Base-by-base conservation (phyloP, 1,284 basidiomycete genomes). In the Puccinia sorghi region DNA sequence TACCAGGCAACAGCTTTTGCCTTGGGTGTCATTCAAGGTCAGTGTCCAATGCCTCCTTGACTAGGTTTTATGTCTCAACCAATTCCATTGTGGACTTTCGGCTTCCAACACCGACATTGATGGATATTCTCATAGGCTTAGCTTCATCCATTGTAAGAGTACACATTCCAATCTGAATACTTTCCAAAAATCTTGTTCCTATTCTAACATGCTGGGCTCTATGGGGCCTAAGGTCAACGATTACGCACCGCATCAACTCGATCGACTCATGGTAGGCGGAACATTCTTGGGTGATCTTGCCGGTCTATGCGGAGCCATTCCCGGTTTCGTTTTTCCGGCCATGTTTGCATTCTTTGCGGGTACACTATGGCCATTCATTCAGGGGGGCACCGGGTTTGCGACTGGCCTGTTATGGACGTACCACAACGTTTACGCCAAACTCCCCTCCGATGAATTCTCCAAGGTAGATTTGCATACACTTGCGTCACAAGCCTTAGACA, bases 1-100 rank as follows among this genome's bases (percentile, higher is more conserved):
- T 79, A 71, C 52, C 52, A 72, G 25, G 76, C 67, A 17, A 79
- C 69, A 13, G 76, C 52, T 20, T 79, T 63, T 48, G 76, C 76
- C 15, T 39, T 79, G 13, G 32, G 25, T 27, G 25, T 72, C 12
- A 46, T 79, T 22, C 43, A 79, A 72, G 69, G 76, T 79, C 43
- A 63, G 59, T 15, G 32, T 20, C 37, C 37, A 37, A 5, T 67
- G 66, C 43, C 25, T 1, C 27, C 25, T 13, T 22, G 39, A 20
- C 67, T 46, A 15, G n/a, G n/a, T 63, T 41, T n/a, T 8, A 43
- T 17, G 37, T 12, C 39, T 7, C 27, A 64, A 22, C 22, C n/a
- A 17, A 74, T 17, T 27, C 15, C 12, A 32, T 41, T 32, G 13
- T 37, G 12, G 3, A 11, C 32, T 22, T 54, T 50, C 13, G 7